A percentile compares a stretch with the other conserved stretches of the same genome.
Conservation (phyloP, 2,329 filamentous ascomycete genomes). For the Colletotrichum destructivum region DNA sequence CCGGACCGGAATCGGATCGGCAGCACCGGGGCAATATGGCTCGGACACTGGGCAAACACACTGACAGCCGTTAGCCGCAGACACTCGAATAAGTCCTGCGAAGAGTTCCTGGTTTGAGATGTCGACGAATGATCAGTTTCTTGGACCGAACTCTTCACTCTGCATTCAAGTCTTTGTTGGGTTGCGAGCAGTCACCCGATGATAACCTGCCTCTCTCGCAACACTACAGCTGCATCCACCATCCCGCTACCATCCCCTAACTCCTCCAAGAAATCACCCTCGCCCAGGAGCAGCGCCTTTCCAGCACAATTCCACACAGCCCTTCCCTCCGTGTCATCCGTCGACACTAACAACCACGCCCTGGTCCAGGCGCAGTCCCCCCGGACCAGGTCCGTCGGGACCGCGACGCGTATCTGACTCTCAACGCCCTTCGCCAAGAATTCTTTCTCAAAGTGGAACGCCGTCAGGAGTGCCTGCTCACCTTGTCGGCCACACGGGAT, state of each 20-base stretch:
- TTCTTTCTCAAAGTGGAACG: neutral
- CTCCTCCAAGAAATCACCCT: neutral
- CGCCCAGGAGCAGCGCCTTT: slow-evolving; percentile 16
- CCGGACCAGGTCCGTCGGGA: slow-evolving; percentile 10
- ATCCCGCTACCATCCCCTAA: neutral
- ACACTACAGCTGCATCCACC: neutral
- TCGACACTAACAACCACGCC: slow-evolving; percentile 17
- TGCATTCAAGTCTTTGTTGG: no score
- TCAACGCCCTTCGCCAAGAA: neutral
- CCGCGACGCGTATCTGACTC: slow-evolving; percentile 1
- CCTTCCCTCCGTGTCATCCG: neutral
- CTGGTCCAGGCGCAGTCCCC: slow-evolving; percentile 23
- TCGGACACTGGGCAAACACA: no score
- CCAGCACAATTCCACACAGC: slow-evolving; percentile 3
- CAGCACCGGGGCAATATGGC: neutral
- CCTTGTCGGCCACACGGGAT: neutral
- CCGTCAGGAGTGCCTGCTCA: neutral
- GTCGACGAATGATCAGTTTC: neutral
- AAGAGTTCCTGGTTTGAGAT: no score
- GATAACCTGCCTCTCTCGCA: neutral
- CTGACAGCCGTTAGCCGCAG: no score
- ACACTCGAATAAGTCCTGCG: no score
- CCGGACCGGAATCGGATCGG: neutral
- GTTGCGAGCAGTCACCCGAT: neutral
- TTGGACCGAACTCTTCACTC: no score